Conservation (phyloP, 1,139 yeast species). For the Candida sojae region DNA sequence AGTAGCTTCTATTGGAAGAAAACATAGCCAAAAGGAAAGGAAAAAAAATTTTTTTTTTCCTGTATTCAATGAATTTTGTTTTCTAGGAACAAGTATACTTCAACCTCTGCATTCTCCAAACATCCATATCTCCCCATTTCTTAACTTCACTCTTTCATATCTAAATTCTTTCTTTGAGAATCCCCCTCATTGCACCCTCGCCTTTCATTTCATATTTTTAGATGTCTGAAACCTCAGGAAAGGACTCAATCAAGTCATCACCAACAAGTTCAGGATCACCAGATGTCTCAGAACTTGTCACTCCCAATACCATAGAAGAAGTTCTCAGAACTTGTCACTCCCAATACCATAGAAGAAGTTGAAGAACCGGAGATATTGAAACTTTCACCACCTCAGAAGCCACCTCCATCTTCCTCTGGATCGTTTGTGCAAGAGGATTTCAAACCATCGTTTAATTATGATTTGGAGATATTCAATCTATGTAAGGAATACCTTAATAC, state of each 20-base stretch:
- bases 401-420: constrained; percentile 4
- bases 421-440: constrained; percentile 10
- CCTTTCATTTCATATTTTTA: background rate
- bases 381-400: constrained; percentile 2
- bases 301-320: constrained; percentile 3
- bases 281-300: constrained; percentile 2
- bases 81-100: too few species aligned
- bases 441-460: constrained; percentile 44
- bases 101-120: background rate
- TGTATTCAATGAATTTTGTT: background rate
- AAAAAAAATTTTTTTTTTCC: too few species aligned
- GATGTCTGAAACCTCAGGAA: constrained; percentile 3
- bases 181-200: background rate
- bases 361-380: background rate
- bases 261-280: constrained; percentile 4
- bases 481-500: constrained; percentile 46
- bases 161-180: too few species aligned
- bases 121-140: background rate
- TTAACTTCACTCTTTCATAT: too few species aligned
- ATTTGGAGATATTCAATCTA: constrained; percentile 38
- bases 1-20: too few species aligned
- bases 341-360: constrained; percentile 1
- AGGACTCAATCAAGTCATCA: constrained; percentile 2
- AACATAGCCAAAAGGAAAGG: too few species aligned
- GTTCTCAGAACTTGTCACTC: too few species aligned